phyloP scores from a whole-genome alignment of 139 green algal genomes.

The Haematococcus lacustris region DNA sequence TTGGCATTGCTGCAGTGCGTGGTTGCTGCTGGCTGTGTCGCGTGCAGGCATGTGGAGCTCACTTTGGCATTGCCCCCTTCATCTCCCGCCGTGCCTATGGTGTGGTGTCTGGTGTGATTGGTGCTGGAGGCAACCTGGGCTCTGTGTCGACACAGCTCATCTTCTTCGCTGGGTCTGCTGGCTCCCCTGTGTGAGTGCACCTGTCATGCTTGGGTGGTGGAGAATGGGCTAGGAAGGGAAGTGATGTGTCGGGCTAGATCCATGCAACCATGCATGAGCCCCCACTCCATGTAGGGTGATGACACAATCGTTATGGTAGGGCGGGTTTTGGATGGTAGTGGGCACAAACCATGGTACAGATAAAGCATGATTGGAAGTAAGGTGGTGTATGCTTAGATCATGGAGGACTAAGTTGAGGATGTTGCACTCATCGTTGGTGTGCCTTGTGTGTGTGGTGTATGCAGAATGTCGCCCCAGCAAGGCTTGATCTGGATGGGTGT shows the following conservation, averaged over 20 bases:
- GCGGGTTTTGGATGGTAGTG: no score
- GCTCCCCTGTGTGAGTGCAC: conserved; percentile 41
- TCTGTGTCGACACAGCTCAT: conserved; percentile 5
- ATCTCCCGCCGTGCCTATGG: conserved; percentile 74
- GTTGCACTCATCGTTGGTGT: conserved; percentile 24
- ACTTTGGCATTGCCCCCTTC: conserved; percentile 87
- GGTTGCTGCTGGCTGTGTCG: not conserved
- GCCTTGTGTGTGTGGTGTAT: not conserved
- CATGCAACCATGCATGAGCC: conserved; percentile 38
- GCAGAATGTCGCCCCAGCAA: conserved; percentile 35
- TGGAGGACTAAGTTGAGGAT: not conserved
- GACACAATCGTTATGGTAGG: no score
- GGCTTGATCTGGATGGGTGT: conserved; percentile 83
- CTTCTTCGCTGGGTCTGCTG: not conserved
- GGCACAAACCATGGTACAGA: no score
- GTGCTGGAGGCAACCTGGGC: conserved; percentile 85
- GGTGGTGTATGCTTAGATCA: not conserved
- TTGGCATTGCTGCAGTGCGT: not conserved
- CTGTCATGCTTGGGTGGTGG: not conserved
- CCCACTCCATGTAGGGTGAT: not conserved
- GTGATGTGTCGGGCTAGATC: not conserved
- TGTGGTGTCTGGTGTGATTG: conserved; percentile 79
- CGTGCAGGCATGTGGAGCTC: conserved; percentile 25
- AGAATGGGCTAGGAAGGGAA: not conserved
- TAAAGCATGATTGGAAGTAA: no score